Evolutionary conservation across 805 yeast genomes (phyloP).

Genomic region (Blastobotrys parvus): DNA sequence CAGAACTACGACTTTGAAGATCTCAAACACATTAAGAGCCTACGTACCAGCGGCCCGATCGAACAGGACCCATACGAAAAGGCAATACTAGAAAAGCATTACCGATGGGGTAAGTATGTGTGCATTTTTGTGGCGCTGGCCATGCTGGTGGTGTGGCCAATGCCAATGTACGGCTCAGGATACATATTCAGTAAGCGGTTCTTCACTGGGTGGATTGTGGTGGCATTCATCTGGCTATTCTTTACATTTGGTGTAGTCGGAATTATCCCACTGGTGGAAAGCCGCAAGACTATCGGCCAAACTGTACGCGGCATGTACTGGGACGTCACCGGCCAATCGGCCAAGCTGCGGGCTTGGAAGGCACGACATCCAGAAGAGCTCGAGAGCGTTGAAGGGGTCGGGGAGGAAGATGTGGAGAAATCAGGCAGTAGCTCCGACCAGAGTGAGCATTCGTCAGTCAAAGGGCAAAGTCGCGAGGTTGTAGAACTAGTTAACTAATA

Average conservation of each 20-base stretch:
- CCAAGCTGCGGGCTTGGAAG: conserved; percentile 74
- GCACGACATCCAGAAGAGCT: conserved; percentile 51
- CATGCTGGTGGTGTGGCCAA: conserved; percentile 75
- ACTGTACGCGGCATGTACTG: conserved; percentile 74
- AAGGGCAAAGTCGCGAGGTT: neutral
- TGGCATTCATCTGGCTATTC: conserved; percentile 76
- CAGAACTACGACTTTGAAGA: conserved; percentile 67
- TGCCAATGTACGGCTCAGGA: conserved; percentile 84
- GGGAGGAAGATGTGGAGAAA: neutral
- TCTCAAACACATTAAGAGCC: conserved; percentile 44
- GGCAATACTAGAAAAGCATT: conserved; percentile 43
- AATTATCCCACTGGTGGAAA: conserved; percentile 66
- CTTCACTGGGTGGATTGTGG: conserved; percentile 86
- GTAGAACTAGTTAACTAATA: no score
- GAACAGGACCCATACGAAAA: conserved; percentile 39
- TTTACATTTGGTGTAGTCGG: conserved; percentile 42
- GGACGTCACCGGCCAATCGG: conserved; percentile 71
- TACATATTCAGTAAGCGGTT: conserved; percentile 68
- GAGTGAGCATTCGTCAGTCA: neutral
- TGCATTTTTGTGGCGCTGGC: conserved; percentile 56
- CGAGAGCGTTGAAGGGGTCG: neutral
- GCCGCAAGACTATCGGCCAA: conserved; percentile 55
- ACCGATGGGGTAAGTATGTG: conserved; percentile 52
- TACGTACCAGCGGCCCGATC: conserved; percentile 18
- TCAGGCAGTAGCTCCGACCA: neutral